A percentile compares a stretch with the other conserved stretches of the same genome.
phyloP scores from a whole-genome alignment of 257 asterid genomes.

The Datura wrightii region DNA sequence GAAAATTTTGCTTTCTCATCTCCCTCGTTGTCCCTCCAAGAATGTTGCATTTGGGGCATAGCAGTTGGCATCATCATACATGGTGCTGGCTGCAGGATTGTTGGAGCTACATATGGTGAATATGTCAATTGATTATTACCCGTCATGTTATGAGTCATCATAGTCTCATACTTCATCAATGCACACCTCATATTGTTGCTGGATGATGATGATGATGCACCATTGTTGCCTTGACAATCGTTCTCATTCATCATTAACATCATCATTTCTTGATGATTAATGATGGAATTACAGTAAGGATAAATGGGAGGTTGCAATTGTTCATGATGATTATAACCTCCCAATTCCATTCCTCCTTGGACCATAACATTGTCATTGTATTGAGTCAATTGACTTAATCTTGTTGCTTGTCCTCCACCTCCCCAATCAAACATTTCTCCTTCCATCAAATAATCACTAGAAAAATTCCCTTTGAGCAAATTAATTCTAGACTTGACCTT shows the following conservation, averaged over 20 bases:
- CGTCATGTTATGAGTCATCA: conserved; percentile 11
- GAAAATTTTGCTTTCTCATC: conserved; percentile 5
- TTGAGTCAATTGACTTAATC: background rate
- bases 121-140: conserved; percentile 18
- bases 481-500: background rate
- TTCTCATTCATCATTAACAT: conserved; percentile 16
- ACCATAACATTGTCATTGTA: conserved; percentile 4
- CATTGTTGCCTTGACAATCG: background rate
- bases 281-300: background rate
- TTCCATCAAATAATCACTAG: background rate
- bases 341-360: conserved; percentile 18
- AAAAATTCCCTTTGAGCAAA: conserved; percentile 1
- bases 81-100: conserved; percentile 4
- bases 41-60: background rate
- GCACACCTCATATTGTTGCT: conserved; percentile 7
- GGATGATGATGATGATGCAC: background rate
- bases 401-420: background rate
- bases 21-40: background rate
- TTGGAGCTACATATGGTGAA: background rate
- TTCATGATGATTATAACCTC: background rate
- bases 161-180: conserved; percentile 24
- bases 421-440: background rate
- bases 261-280: conserved; percentile 21
- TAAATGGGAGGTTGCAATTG: background rate
- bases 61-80: background rate